Base-by-base conservation (phyloP, 2,329 filamentous ascomycete species). In the Colletotrichum cereale region DNA sequence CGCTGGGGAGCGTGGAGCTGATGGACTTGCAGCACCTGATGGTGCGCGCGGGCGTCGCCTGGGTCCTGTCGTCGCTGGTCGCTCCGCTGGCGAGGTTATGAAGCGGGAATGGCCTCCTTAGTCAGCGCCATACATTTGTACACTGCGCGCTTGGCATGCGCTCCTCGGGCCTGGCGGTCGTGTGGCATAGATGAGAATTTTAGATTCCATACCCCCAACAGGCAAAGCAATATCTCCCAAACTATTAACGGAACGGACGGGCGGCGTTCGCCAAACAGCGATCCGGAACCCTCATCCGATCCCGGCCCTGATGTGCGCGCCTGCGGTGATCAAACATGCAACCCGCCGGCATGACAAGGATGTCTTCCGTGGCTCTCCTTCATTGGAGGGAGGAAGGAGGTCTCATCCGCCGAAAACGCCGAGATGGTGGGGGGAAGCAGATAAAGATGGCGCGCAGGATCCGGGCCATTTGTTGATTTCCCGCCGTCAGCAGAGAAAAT, bases 1-100 rank as follows among this genome's bases (percentile, higher is more conserved):
- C 83, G 8, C 73, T 83, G 31, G 83, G 85, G 3, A 81, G 75
- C 40, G 70, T 79, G 24, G 74, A 77, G 36, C 60, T 84, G 26
- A 72, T 85, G 11, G 76, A 76, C 61, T 61, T 79, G 7, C 75
- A 81, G 66, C 75, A 79, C 47, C 67, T 84, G 12, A n/a, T 80
- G 36, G 47, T 81, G 38, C 80, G 80, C 66, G 73, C 75, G 11
- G 75, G 77, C 29, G 58, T 80, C 26, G 81, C 79, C 36, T 85
- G 82, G 83, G 29, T 56, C 31, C 24, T 79, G 26, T 75, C 75
- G 12, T 75, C 69, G 26, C 60, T 58, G n/a, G 34, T 69, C 12
- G 58, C 67, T 42, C 63, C 55, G 44, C 66, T 53, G 31, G 42
- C 50, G 68, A 55, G 31, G 31, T 48, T 50, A 48, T 72, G 69